These are phyloP conservation scores for Sisymbrium altissimum DNA, from an alignment of 345 rosid species.

Conservation along the genomic window DNA sequence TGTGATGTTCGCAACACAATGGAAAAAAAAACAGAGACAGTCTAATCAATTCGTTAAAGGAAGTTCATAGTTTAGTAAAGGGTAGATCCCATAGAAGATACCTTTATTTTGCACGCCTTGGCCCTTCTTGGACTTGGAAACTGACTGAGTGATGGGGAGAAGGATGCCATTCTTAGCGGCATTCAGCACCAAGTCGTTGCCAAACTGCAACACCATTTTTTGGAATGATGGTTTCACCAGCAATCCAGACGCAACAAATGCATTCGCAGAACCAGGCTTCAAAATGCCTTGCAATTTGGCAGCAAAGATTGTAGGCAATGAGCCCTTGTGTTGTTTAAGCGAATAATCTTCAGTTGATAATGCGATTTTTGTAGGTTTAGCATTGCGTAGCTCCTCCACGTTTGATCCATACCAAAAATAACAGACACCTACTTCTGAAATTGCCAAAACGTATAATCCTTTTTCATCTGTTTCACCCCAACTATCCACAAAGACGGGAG, in stretches of 20 bases:
- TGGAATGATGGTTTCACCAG: constrained; percentile 81
- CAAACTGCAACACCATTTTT: constrained; percentile 64
- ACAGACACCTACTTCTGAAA: constrained; percentile 84
- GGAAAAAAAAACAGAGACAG: neutral
- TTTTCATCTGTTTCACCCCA: constrained; percentile 45
- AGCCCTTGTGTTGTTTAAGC: constrained; percentile 44
- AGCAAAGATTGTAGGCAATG: constrained; percentile 60
- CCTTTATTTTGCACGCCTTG: constrained; percentile 51
- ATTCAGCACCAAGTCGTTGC: constrained; percentile 54
- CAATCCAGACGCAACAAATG: constrained; percentile 73
- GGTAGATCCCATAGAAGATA: constrained; percentile 25
- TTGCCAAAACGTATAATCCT: constrained; percentile 62
- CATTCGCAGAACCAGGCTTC: constrained; percentile 50
- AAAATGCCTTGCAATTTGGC: constrained; percentile 70
- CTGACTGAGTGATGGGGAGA: constrained; percentile 54
- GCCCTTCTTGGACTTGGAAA: constrained; percentile 51
- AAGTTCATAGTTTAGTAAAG: constrained; percentile 12
- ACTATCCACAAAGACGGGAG: constrained; percentile 77
- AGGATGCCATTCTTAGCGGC: constrained; percentile 74
- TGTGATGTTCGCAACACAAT: neutral
- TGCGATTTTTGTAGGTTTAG: constrained; percentile 67
- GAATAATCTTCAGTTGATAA: constrained; percentile 46
- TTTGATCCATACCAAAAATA: constrained; percentile 78
- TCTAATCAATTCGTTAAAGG: neutral
- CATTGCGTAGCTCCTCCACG: constrained; percentile 53